Conservation (phyloP, 305 asterid species). For the Fraxinus sp. region DNA sequence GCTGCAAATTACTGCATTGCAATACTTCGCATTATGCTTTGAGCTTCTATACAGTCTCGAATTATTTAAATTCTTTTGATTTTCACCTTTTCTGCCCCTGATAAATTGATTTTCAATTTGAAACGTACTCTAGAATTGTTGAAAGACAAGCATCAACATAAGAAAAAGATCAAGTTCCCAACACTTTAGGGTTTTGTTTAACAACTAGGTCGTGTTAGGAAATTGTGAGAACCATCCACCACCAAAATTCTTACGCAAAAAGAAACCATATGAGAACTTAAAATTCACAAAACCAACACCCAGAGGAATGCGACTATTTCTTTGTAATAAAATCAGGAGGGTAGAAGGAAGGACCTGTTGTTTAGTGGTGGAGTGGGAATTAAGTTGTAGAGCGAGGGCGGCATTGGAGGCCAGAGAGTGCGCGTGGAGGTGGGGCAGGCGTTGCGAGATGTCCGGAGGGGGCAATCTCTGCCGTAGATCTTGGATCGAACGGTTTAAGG, state of each 20-base stretch:
- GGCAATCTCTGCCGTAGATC: conserved; percentile 92
- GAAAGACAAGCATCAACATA: neutral
- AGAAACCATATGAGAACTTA: neutral
- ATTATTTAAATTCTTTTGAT: neutral
- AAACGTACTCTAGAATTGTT: neutral
- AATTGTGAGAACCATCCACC: neutral
- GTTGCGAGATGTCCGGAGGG: conserved; percentile 89
- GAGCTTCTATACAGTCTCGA: neutral
- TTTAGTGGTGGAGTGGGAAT: conserved; percentile 92
- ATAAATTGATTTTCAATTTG: neutral
- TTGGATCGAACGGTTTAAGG: conserved; percentile 85
- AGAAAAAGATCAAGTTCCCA: neutral
- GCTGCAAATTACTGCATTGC: neutral
- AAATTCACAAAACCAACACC: neutral
- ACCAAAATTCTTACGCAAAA: neutral
- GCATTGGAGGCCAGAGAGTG: conserved; percentile 91
- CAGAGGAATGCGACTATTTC: neutral
- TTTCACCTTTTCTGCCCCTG: neutral
- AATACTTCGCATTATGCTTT: neutral
- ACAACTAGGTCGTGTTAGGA: neutral
- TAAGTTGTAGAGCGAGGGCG: conserved; percentile 81
- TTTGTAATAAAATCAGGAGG: neutral
- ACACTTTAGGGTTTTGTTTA: neutral
- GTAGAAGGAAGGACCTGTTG: conserved; percentile 48
- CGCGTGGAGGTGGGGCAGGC: conserved; percentile 95